Evolutionary conservation across 2,329 filamentous ascomycete species (phyloP).

Genomic region (Penicillium sumatraense): DNA sequence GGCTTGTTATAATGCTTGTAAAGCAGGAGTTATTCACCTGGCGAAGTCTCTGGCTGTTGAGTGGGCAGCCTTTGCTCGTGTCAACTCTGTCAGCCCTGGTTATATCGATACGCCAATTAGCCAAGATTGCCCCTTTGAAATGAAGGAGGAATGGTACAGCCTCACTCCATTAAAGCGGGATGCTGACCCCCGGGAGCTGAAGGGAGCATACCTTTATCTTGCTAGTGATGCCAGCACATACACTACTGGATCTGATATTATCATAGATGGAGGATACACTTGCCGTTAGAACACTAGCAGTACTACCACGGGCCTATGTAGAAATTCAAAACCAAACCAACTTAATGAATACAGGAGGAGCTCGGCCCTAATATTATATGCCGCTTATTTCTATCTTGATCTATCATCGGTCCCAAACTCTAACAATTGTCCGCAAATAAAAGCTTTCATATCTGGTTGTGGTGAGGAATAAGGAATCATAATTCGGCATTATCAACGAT

Average conservation of each 20-base stretch:
- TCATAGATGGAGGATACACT: conserved; percentile 73
- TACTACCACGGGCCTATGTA: too few relatives aligned
- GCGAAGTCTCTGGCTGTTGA: conserved; percentile 62
- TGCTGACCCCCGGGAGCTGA: conserved; percentile 71
- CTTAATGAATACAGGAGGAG: too few relatives aligned
- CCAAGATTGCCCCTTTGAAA: conserved; percentile 63
- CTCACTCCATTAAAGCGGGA: conserved; percentile 75
- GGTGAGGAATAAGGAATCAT: neutral
- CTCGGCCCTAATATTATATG: too few relatives aligned
- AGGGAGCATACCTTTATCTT: conserved; percentile 76
- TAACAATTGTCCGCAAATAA: too few relatives aligned
- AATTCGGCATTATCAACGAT: conserved; percentile 56
- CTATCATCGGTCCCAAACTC: too few relatives aligned
- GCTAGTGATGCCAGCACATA: conserved; percentile 76
- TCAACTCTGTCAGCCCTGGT: conserved; percentile 56
- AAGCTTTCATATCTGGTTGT: too few relatives aligned
- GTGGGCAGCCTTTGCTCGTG: conserved; percentile 68
- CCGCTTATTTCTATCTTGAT: too few relatives aligned
- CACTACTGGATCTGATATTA: conserved; percentile 72
- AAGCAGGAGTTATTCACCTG: conserved; percentile 59
- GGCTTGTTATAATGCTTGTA: conserved; percentile 55
- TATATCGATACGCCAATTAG: conserved; percentile 53
- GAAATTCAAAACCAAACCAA: neutral
- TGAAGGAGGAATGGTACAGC: conserved; percentile 70
- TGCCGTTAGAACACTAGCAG: conserved; percentile 43